These are phyloP conservation scores for Aspergillus latus DNA, from an alignment of 2,329 filamentous ascomycete genomes.

Conservation along the genomic window DNA sequence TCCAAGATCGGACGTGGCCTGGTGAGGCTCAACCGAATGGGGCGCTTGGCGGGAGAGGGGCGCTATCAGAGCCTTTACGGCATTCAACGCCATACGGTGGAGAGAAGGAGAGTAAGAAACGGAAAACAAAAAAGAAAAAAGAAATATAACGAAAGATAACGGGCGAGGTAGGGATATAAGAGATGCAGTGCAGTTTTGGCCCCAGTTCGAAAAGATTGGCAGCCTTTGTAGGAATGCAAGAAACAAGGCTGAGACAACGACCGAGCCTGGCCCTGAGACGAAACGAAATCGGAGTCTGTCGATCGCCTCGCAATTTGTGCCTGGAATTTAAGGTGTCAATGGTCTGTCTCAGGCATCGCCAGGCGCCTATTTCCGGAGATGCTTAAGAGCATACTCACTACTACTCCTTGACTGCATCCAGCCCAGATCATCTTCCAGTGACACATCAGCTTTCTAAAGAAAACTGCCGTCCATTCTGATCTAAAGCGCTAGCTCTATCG, in stretches of 20 bases:
- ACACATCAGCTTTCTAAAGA: no score
- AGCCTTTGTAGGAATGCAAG: background rate
- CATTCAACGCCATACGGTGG: background rate
- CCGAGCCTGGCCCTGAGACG: background rate
- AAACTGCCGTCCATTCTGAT: no score
- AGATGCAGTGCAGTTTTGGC: background rate
- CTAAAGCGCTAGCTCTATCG: no score
- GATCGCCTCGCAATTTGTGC: background rate
- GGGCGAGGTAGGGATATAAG: background rate
- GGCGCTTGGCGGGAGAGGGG: constrained; percentile 13
- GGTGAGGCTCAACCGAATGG: constrained; percentile 12
- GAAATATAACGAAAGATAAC: background rate
- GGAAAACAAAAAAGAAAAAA: background rate
- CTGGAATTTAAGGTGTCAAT: background rate
- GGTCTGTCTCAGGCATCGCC: background rate
- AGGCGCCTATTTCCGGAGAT: no score
- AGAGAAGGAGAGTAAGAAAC: background rate
- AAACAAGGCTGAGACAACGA: constrained; percentile 6
- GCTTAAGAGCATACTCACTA: no score
- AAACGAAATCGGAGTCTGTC: background rate
- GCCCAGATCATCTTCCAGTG: no score
- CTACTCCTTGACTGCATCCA: no score
- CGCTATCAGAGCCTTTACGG: background rate
- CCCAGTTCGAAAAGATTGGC: constrained; percentile 2
- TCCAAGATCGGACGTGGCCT: background rate